Evolutionary conservation across 2,329 filamentous ascomycete genomes (phyloP).

Genomic region (Polychaeton citri): DNA sequence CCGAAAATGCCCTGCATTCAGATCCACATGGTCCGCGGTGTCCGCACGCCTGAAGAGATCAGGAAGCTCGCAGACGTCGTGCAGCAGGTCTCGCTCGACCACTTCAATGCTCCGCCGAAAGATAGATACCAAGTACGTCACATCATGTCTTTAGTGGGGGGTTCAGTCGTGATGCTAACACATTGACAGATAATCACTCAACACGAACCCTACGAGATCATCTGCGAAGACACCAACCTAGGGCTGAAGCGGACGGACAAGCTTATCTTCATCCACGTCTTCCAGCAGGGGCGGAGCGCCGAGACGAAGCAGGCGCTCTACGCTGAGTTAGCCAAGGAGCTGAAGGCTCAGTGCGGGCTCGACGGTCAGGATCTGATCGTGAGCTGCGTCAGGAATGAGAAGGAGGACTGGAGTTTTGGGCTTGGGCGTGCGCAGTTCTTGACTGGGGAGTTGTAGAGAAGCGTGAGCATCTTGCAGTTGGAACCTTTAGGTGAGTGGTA

Average conservation of each 20-base stretch:
- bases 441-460: conserved; percentile 12
- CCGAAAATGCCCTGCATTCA: conserved; percentile 22
- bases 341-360: conserved; percentile 12
- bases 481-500: too few species aligned
- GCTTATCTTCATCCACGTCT: conserved; percentile 20
- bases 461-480: conserved; percentile 31
- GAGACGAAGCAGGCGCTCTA: conserved; percentile 16
- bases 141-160: too few species aligned
- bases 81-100: conserved; percentile 15
- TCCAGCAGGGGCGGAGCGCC: conserved; percentile 19
- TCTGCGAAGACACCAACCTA: conserved; percentile 21
- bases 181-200: conserved; percentile 17
- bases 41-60: conserved; percentile 14
- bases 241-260: conserved; percentile 13
- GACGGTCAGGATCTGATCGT: conserved; percentile 17
- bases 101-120: conserved; percentile 16
- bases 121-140: conserved; percentile 18
- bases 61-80: conserved; percentile 17
- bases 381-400: conserved; percentile 11
- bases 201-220: conserved; percentile 19
- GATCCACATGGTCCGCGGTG: conserved; percentile 16
- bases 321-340: conserved; percentile 10
- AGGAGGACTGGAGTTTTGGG: conserved; percentile 22
- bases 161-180: background rate
- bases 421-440: conserved; percentile 19